phyloP scores from a whole-genome alignment of 2,329 filamentous ascomycete species.

The Cladophialophora psammophila region DNA sequence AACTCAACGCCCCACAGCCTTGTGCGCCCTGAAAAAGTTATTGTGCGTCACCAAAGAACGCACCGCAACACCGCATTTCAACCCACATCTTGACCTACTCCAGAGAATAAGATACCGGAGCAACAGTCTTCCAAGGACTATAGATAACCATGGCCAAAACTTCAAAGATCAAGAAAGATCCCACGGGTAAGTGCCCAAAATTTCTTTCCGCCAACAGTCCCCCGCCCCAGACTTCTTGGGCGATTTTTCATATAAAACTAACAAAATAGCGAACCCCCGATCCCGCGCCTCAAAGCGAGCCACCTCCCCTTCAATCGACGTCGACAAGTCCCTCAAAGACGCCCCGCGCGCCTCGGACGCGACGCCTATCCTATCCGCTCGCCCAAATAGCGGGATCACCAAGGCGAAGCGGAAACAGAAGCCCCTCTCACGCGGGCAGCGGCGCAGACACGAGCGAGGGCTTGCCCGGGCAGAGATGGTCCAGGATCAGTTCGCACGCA shows the following conservation, averaged over 20 bases:
- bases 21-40: not conserved
- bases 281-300: conserved; percentile 67
- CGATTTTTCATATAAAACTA: conserved; percentile 2
- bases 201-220: too few species aligned
- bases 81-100: not conserved
- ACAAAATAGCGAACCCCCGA: conserved; percentile 58
- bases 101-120: not conserved
- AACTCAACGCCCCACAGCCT: not conserved
- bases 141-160: conserved; percentile 39
- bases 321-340: conserved; percentile 59
- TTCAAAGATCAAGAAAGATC: conserved; percentile 25
- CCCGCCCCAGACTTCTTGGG: too few species aligned
- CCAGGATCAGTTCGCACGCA: conserved; percentile 63
- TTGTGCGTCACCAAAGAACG: not conserved
- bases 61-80: not conserved
- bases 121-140: not conserved
- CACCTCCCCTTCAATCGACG: conserved; percentile 61
- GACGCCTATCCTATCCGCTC: conserved; percentile 49
- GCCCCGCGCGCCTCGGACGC: conserved; percentile 49
- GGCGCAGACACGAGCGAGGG: conserved; percentile 61
- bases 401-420: conserved; percentile 60
- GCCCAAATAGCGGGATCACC: conserved; percentile 59
- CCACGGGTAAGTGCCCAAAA: conserved; percentile 16
- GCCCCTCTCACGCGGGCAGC: conserved; percentile 60
- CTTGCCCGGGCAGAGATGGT: conserved; percentile 64